Conservation (phyloP, 768 basidiomycete genomes). For the Lentinus tigrinus region DNA sequence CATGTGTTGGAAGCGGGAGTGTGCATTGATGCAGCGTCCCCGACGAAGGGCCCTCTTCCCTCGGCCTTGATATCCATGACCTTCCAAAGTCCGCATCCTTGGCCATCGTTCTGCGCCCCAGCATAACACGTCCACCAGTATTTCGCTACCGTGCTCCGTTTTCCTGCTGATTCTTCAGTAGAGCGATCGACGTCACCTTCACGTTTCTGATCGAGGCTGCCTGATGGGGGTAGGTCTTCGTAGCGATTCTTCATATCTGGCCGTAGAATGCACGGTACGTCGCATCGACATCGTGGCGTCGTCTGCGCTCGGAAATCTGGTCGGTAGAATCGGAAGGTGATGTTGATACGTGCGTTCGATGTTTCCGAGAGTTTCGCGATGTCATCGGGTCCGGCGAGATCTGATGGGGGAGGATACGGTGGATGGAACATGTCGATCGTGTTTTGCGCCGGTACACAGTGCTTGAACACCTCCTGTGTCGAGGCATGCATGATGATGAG, state of each 20-base stretch:
- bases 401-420: conserved; percentile 27
- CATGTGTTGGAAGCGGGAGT: not conserved
- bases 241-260: conserved; percentile 78
- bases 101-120: conserved; percentile 80
- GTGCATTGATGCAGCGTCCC: conserved; percentile 15
- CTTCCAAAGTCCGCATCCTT: conserved; percentile 76
- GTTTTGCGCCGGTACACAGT: conserved; percentile 70
- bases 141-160: conserved; percentile 37
- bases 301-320: conserved; percentile 71
- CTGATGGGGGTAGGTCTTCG: conserved; percentile 3
- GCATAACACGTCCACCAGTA: conserved; percentile 87
- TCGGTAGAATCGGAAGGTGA: conserved; percentile 84
- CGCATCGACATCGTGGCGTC: conserved; percentile 74
- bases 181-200: not conserved
- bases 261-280: conserved; percentile 64
- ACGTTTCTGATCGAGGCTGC: not conserved
- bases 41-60: conserved; percentile 52
- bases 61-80: conserved; percentile 69
- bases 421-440: conserved; percentile 74
- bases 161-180: not conserved
- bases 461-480: conserved; percentile 82
- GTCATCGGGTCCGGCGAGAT: conserved; percentile 2
- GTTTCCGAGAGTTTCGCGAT: conserved; percentile 32
- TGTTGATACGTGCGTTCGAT: conserved; percentile 75
- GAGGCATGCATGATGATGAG: conserved; percentile 86